Evolutionary conservation across 108 stramenopile species (phyloP).

Genomic region (Fragilaria crotonensis): DNA sequence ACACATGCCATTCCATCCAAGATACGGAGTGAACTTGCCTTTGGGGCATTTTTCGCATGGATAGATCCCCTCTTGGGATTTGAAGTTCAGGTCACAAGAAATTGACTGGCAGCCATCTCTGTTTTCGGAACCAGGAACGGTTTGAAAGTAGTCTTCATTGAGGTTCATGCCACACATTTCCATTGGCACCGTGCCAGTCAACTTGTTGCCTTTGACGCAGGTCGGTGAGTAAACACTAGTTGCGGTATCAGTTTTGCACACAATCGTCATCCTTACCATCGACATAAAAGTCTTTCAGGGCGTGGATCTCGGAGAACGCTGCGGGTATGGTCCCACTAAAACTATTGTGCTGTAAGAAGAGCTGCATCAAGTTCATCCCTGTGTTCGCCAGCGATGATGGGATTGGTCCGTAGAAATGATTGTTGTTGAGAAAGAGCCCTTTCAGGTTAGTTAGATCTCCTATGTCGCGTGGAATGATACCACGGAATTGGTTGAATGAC

Average conservation of each 20-base stretch:
- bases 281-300: conserved; percentile 29
- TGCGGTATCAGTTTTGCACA: background rate
- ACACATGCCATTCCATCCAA: conserved; percentile 20
- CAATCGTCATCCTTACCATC: conserved; percentile 21
- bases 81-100: conserved; percentile 27
- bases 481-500: conserved; percentile 1
- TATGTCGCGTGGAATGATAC: conserved; percentile 5
- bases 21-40: conserved; percentile 31
- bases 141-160: conserved; percentile 25
- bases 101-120: conserved; percentile 22
- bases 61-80: conserved; percentile 23
- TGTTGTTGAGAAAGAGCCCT: conserved; percentile 26
- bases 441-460: conserved; percentile 1
- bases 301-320: conserved; percentile 18
- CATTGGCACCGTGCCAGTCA: conserved; percentile 9
- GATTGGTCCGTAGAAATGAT: conserved; percentile 35
- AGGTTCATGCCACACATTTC: conserved; percentile 25
- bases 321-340: conserved; percentile 19
- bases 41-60: conserved; percentile 35
- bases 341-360: conserved; percentile 43
- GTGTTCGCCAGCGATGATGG: conserved; percentile 19
- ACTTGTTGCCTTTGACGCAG: conserved; percentile 16
- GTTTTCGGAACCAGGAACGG: background rate
- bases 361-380: conserved; percentile 13
- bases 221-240: background rate